These are phyloP conservation scores for Jackrogersella minutella DNA, from an alignment of 495 filamentous ascomycete genomes.

Conservation along the genomic window DNA sequence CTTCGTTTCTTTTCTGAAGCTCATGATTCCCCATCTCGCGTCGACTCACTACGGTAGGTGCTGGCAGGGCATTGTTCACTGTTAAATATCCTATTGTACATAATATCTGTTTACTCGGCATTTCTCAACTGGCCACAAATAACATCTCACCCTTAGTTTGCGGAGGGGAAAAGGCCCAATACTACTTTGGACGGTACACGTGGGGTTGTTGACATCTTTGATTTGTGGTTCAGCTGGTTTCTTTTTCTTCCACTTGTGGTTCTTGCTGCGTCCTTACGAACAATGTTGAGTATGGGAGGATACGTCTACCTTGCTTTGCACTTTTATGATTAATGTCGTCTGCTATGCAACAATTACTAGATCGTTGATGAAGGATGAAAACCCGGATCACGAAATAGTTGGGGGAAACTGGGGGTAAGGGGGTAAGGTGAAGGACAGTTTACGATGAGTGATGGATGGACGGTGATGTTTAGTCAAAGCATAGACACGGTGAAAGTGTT, in stretches of 20 bases:
- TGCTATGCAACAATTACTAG: constrained; percentile 14
- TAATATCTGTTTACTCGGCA: constrained; percentile 35
- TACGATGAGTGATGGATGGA: constrained; percentile 2
- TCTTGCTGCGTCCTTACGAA: constrained; percentile 21
- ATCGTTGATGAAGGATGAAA: constrained; percentile 9
- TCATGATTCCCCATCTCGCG: constrained; percentile 54
- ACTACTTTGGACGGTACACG: constrained; percentile 19
- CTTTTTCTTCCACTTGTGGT: constrained; percentile 9
- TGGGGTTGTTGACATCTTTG: constrained; percentile 9
- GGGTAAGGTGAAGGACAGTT: no score
- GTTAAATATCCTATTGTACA: constrained; percentile 35
- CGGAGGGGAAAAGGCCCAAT: not conserved
- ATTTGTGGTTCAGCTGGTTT: constrained; percentile 3
- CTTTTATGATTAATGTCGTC: constrained; percentile 12
- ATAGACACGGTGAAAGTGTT: constrained; percentile 4
- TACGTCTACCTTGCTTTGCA: constrained; percentile 1
- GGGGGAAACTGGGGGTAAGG: no score
- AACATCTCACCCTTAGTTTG: constrained; percentile 6
- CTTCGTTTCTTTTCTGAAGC: constrained; percentile 40
- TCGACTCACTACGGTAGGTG: constrained; percentile 39
- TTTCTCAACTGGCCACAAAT: constrained; percentile 2
- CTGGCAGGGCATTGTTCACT: constrained; percentile 34
- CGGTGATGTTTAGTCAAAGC: not conserved
- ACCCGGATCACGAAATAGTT: constrained; percentile 6
- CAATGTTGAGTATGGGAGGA: constrained; percentile 2